A percentile compares a stretch with the other conserved stretches of the same genome.
phyloP scores from a whole-genome alignment of 2,329 filamentous ascomycete genomes.

The Ascochyta fabae region DNA sequence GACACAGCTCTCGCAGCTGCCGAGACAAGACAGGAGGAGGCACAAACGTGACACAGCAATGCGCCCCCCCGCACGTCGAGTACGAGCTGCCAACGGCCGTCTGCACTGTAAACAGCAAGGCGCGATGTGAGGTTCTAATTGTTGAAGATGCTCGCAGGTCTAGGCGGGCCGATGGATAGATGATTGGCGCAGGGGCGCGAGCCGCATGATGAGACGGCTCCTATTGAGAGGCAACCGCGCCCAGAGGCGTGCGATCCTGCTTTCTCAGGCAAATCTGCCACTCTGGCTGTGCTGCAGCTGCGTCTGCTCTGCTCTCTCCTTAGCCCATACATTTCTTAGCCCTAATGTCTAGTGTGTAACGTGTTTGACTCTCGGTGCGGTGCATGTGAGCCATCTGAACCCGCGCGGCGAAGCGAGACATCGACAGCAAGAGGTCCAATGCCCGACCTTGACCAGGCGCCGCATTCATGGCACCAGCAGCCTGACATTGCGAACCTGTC shows the following conservation, averaged over 20 bases:
- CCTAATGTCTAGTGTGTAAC: conserved; percentile 26
- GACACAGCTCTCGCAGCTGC: not conserved
- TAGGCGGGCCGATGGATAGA: conserved; percentile 10
- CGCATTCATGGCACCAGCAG: conserved; percentile 44
- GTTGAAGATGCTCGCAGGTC: conserved; percentile 8
- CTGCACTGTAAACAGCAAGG: not conserved
- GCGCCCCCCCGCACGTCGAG: not conserved
- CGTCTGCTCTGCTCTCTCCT: conserved; percentile 9
- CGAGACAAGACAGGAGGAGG: not conserved
- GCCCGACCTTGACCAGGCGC: conserved; percentile 30
- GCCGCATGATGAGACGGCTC: conserved; percentile 28
- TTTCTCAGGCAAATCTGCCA: conserved; percentile 15
- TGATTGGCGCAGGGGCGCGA: conserved; percentile 37
- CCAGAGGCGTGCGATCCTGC: conserved; percentile 17
- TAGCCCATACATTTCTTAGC: conserved; percentile 13
- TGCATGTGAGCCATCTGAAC: conserved; percentile 19
- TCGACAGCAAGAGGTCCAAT: conserved; percentile 33
- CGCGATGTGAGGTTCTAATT: not conserved
- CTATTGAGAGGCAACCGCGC: conserved; percentile 11
- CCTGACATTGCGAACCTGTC: conserved; percentile 47
- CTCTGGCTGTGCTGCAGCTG: conserved; percentile 25
- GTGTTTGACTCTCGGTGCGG: conserved; percentile 19
- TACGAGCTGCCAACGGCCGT: not conserved
- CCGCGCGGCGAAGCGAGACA: conserved; percentile 24
- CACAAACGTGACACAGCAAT: not conserved